Evolutionary conservation across 306 rosid genomes (phyloP).

Genomic region (Corylus americana): DNA sequence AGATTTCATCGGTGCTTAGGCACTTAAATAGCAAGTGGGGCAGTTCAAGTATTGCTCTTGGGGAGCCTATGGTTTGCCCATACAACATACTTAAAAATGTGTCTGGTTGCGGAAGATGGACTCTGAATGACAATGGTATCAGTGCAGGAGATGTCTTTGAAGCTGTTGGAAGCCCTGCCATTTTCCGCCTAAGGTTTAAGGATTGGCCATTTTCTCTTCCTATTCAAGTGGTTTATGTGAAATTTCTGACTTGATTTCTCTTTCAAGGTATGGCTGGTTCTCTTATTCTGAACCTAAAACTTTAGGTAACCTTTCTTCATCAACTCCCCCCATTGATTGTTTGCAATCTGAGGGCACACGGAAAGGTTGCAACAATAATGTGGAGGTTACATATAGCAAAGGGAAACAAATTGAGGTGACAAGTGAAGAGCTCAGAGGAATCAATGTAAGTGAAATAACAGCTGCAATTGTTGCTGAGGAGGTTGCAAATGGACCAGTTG

Average conservation of each 20-base stretch:
- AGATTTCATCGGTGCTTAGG: constrained; percentile 76
- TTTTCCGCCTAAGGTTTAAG: constrained; percentile 76
- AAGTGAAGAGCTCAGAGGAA: constrained; percentile 32
- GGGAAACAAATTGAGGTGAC: constrained; percentile 28
- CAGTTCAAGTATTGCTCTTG: constrained; percentile 53
- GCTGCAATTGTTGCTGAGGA: constrained; percentile 38
- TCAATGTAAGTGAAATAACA: constrained; percentile 34
- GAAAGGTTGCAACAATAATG: constrained; percentile 26
- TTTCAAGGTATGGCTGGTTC: constrained; percentile 87
- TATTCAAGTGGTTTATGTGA: constrained; percentile 2
- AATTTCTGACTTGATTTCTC: constrained; percentile 36
- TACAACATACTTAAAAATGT: constrained; percentile 37
- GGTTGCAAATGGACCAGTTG: constrained; percentile 26
- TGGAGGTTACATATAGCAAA: constrained; percentile 30
- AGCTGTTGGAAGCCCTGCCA: constrained; percentile 70
- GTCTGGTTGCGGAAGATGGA: constrained; percentile 63
- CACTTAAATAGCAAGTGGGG: constrained; percentile 87
- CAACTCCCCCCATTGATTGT: constrained; percentile 28
- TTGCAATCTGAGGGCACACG: constrained; percentile 30
- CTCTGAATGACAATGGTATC: constrained; percentile 49
- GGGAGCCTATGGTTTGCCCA: constrained; percentile 67
- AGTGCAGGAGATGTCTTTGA: constrained; percentile 63
- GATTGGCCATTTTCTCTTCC: constrained; percentile 20
- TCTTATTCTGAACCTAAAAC: constrained; percentile 29
- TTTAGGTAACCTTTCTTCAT: constrained; percentile 29